These are phyloP conservation scores for Diddensiella santjacobensis DNA, from an alignment of 805 yeast species.

Conservation along the genomic window DNA sequence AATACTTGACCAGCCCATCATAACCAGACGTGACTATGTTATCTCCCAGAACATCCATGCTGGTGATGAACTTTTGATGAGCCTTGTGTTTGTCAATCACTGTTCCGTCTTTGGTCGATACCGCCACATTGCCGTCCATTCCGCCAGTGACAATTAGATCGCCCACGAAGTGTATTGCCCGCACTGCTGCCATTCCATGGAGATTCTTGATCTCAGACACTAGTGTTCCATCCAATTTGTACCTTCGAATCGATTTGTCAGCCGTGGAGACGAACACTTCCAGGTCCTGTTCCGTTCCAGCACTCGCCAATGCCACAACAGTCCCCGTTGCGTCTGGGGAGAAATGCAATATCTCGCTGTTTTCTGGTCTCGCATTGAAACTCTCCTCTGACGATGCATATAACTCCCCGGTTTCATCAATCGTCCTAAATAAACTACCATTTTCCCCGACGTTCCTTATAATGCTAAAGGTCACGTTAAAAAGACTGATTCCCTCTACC, in stretches of 20 bases:
- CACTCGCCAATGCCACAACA: not conserved
- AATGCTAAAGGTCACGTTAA: not conserved
- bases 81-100: constrained; percentile 29
- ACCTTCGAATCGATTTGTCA: not conserved
- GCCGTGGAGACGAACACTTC: not conserved
- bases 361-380: not conserved
- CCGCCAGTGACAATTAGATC: constrained; percentile 42
- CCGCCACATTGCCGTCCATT: constrained; percentile 47
- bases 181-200: constrained; percentile 16
- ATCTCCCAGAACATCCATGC: constrained; percentile 36
- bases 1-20: constrained; percentile 24
- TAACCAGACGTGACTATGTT: constrained; percentile 38
- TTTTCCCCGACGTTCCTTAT: constrained; percentile 8
- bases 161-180: constrained; percentile 21
- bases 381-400: not conserved
- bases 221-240: not conserved
- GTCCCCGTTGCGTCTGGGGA: not conserved
- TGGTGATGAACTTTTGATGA: constrained; percentile 40
- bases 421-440: not conserved
- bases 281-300: not conserved
- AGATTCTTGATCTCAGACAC: constrained; percentile 5
- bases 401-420: not conserved
- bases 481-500: too few species aligned
- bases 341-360: not conserved
- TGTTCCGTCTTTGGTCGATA: constrained; percentile 22